These are phyloP conservation scores for Fistulinella prunicolor DNA, from an alignment of 768 basidiomycete genomes.

Conservation along the genomic window DNA sequence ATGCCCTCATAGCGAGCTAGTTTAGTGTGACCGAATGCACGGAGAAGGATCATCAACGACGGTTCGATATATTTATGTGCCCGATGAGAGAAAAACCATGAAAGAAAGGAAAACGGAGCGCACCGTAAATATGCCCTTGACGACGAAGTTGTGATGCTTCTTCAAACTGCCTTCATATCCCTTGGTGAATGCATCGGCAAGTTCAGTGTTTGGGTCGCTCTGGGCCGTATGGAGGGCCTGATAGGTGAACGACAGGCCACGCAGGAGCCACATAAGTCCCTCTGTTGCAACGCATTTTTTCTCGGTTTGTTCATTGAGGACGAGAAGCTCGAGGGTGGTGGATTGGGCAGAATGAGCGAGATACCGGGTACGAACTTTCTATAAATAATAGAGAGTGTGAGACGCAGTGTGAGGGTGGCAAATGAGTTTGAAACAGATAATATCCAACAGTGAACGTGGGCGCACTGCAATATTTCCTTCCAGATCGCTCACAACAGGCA, in stretches of 20 bases:
- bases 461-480: constrained; percentile 88
- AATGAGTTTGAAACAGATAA: neutral
- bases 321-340: constrained; percentile 78
- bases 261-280: constrained; percentile 90
- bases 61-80: too few species aligned
- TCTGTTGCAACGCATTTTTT: constrained; percentile 89
- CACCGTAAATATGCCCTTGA: constrained; percentile 56
- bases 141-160: constrained; percentile 78
- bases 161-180: constrained; percentile 83
- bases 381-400: neutral
- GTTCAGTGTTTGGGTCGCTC: constrained; percentile 50
- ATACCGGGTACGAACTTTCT: constrained; percentile 92
- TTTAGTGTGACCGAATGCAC: neutral
- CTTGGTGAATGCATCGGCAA: constrained; percentile 70
- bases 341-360: constrained; percentile 62
- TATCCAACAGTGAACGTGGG: neutral
- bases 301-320: constrained; percentile 79
- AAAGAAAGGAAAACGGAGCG: constrained; percentile 34
- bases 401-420: neutral
- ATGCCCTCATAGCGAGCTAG: constrained; percentile 55
- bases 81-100: too few species aligned
- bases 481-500: constrained; percentile 79
- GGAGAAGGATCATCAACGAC: neutral
- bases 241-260: constrained; percentile 89
- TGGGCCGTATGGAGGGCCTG: constrained; percentile 72